Conservation (phyloP, 2,329 filamentous ascomycete genomes). For the Truncatella angustata region DNA sequence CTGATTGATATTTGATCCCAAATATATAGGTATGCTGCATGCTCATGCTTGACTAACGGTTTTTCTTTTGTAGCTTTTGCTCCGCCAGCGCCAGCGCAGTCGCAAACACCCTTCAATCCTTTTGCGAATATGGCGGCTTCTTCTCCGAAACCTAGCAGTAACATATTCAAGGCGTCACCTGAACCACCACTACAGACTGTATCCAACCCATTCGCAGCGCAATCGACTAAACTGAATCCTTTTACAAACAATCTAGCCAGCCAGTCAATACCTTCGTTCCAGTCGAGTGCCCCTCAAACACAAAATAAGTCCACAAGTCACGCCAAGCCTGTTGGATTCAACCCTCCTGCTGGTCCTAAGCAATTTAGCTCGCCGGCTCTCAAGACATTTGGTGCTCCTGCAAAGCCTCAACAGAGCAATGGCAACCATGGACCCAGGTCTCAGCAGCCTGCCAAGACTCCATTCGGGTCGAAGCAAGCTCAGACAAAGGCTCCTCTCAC, state of each 20-base stretch:
- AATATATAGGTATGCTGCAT: neutral
- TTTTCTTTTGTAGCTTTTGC: constrained; percentile 12
- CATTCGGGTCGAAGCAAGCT: no score
- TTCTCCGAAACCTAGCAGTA: neutral
- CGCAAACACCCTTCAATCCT: constrained; percentile 10
- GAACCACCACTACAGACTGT: neutral
- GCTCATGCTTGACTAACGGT: constrained; percentile 7
- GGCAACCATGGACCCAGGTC: neutral
- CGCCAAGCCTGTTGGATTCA: neutral
- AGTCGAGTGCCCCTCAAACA: neutral
- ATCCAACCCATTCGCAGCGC: constrained; percentile 4
- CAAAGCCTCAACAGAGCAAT: neutral
- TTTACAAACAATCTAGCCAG: neutral
- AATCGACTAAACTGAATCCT: neutral
- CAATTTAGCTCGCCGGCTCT: neutral
- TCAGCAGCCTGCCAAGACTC: neutral
- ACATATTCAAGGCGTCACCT: constrained; percentile 7
- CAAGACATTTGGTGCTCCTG: neutral
- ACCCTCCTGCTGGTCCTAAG: constrained; percentile 1
- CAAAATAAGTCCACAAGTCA: neutral
- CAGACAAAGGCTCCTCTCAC: neutral
- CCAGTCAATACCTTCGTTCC: neutral
- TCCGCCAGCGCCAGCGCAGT: neutral
- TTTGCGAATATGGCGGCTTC: constrained; percentile 2
- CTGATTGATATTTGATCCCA: neutral